Conservation (phyloP, 805 yeast species). For the Kodamaea nitidulidarum region DNA sequence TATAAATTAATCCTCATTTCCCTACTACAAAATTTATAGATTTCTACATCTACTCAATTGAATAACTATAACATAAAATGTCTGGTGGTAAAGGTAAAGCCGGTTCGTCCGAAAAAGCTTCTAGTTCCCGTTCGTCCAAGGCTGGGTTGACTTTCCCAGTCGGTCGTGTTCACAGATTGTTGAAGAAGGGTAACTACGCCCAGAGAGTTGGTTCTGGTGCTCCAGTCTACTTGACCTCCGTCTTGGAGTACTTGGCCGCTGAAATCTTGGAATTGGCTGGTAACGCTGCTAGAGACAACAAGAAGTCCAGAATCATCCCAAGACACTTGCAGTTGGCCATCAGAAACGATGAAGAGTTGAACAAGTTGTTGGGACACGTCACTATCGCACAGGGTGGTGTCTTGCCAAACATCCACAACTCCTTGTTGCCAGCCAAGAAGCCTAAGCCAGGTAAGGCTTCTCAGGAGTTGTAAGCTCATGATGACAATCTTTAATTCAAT, state of each 20-base stretch:
- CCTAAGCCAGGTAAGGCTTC: slow-evolving; percentile 50
- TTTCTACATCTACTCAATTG: background rate
- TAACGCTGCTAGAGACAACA: slow-evolving; percentile 65
- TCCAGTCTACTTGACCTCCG: slow-evolving; percentile 48
- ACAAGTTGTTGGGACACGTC: slow-evolving; percentile 60
- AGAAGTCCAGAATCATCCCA: slow-evolving; percentile 72
- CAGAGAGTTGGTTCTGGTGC: slow-evolving; percentile 53
- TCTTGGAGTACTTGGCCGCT: slow-evolving; percentile 47
- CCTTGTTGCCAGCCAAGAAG: slow-evolving; percentile 53
- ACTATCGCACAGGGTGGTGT: slow-evolving; percentile 53
- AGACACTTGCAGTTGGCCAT: slow-evolving; percentile 51
- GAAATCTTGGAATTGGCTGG: slow-evolving; percentile 51
- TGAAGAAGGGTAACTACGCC: slow-evolving; percentile 49
- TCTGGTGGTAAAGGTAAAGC: slow-evolving; percentile 35
- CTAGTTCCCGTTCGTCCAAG: slow-evolving; percentile 47
- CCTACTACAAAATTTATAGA: background rate
- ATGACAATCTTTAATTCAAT: slow-evolving; percentile 11
- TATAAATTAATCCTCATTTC: slow-evolving; percentile 1
- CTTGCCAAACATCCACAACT: slow-evolving; percentile 47
- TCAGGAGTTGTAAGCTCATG: slow-evolving; percentile 47
- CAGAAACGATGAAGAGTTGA: slow-evolving; percentile 51
- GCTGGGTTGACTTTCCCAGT: slow-evolving; percentile 51
- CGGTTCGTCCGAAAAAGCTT: slow-evolving; percentile 45
- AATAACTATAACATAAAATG: slow-evolving; percentile 9
- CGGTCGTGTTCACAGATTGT: slow-evolving; percentile 49